Evolutionary conservation across 169 alveolate genomes (phyloP).

Genomic region (Plasmodium chabaudi): DNA sequence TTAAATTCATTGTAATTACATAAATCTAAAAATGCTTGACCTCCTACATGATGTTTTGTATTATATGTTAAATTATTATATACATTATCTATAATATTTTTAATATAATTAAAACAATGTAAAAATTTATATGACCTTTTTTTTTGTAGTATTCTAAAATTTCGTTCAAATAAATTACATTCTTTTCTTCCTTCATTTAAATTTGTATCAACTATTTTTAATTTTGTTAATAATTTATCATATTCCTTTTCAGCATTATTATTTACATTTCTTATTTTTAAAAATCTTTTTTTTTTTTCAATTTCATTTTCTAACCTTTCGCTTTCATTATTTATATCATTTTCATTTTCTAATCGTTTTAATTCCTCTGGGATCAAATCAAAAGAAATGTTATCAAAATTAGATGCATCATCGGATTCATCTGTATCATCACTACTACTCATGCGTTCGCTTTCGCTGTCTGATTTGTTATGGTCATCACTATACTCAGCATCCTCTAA

Average conservation of each 20-base stretch:
- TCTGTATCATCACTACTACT: not conserved
- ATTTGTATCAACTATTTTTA: conserved; percentile 31
- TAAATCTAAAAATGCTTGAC: conserved; percentile 83
- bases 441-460: too few relatives aligned
- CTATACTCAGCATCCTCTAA: not conserved
- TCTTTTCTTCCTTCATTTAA: conserved; percentile 69
- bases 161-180: conserved; percentile 78
- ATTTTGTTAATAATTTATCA: conserved; percentile 23
- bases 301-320: conserved; percentile 79
- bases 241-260: conserved; percentile 64
- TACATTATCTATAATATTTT: conserved; percentile 81
- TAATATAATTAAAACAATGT: conserved; percentile 82
- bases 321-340: conserved; percentile 72
- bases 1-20: conserved; percentile 81
- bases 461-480: not conserved
- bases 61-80: conserved; percentile 80
- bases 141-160: conserved; percentile 79
- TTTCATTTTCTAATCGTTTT: conserved; percentile 74
- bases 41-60: conserved; percentile 78
- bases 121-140: conserved; percentile 81
- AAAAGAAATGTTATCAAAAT: conserved; percentile 63
- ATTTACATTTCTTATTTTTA: conserved; percentile 52
- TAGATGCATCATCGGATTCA: conserved; percentile 5
- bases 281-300: conserved; percentile 51
- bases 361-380: conserved; percentile 63